Evolutionary conservation across 2,329 filamentous ascomycete species (phyloP).

Genomic region (Aureobasidium sp.): DNA sequence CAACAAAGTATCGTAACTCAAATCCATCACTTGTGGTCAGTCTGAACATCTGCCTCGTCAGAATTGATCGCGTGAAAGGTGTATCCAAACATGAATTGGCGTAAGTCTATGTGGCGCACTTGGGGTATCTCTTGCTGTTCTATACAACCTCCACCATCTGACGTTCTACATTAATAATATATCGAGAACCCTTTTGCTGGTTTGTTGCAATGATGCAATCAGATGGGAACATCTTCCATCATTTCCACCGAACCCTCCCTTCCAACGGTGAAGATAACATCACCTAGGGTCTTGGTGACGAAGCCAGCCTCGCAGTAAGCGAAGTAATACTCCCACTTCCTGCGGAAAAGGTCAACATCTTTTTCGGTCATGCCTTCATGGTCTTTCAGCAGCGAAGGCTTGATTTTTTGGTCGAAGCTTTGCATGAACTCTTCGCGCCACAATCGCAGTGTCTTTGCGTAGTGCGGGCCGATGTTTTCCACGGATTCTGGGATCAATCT

Average conservation of each 20-base stretch:
- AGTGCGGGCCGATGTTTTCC: constrained; percentile 69
- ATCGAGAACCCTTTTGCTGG: neutral
- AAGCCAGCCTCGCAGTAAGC: constrained; percentile 70
- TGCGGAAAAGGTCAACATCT: constrained; percentile 59
- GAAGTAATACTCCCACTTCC: constrained; percentile 76
- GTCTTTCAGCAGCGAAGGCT: constrained; percentile 52
- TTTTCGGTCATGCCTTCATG: constrained; percentile 53
- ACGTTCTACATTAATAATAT: neutral
- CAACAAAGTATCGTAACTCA: neutral
- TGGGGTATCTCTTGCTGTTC: neutral
- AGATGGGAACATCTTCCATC: constrained; percentile 59
- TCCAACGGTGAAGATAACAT: constrained; percentile 64
- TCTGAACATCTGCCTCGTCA: neutral
- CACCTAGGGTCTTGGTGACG: constrained; percentile 62
- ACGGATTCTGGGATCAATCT: constrained; percentile 60
- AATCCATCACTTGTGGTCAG: neutral
- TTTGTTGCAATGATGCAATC: neutral
- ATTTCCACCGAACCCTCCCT: constrained; percentile 59
- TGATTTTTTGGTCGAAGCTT: constrained; percentile 56
- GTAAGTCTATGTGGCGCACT: constrained; percentile 3
- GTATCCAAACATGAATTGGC: neutral
- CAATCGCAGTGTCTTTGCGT: constrained; percentile 59
- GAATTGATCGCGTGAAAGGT: neutral
- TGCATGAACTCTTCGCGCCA: constrained; percentile 62
- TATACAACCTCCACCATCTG: neutral